These are phyloP conservation scores for Phanerochaete carnosa DNA, from an alignment of 768 basidiomycete species.

Conservation along the genomic window DNA sequence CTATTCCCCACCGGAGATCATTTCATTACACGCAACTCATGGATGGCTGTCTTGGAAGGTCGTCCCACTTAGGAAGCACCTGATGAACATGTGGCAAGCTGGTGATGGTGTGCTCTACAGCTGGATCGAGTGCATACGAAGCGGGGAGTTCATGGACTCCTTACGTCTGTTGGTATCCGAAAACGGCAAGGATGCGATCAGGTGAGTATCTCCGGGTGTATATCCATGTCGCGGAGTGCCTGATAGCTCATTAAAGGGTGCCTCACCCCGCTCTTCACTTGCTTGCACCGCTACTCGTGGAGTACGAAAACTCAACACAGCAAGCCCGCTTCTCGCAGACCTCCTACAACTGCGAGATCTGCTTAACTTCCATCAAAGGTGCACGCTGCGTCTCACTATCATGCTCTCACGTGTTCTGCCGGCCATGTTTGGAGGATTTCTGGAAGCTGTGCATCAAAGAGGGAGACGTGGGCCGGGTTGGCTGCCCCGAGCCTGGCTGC, in stretches of 20 bases:
- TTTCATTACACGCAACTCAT: slow-evolving; percentile 51
- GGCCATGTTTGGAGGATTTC: slow-evolving; percentile 73
- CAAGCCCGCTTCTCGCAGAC: slow-evolving; percentile 55
- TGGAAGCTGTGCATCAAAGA: slow-evolving; percentile 82
- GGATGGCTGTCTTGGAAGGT: slow-evolving; percentile 51
- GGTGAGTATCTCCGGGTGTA: no score
- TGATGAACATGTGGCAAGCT: slow-evolving; percentile 57
- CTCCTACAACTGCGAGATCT: slow-evolving; percentile 74
- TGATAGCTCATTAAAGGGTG: slow-evolving; percentile 36
- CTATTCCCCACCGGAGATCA: slow-evolving; percentile 47
- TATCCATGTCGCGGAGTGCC: slow-evolving; percentile 7
- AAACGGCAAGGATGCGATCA: slow-evolving; percentile 30
- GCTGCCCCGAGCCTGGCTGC: slow-evolving; percentile 79
- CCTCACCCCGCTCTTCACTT: slow-evolving; percentile 54
- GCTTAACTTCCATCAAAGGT: slow-evolving; percentile 72
- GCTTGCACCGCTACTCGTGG: slow-evolving; percentile 44
- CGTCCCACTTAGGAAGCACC: slow-evolving; percentile 32
- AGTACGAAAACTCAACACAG: slow-evolving; percentile 45
- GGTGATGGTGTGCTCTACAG: slow-evolving; percentile 61
- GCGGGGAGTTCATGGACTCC: slow-evolving; percentile 56
- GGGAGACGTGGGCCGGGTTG: slow-evolving; percentile 71
- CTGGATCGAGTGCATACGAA: slow-evolving; percentile 72
- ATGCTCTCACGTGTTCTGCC: slow-evolving; percentile 83
- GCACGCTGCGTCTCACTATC: slow-evolving; percentile 64
- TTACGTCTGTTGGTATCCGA: slow-evolving; percentile 36